Evolutionary conservation across 164 flowering plant genomes (phyloP).

Genomic region (Vitis cinerea): DNA sequence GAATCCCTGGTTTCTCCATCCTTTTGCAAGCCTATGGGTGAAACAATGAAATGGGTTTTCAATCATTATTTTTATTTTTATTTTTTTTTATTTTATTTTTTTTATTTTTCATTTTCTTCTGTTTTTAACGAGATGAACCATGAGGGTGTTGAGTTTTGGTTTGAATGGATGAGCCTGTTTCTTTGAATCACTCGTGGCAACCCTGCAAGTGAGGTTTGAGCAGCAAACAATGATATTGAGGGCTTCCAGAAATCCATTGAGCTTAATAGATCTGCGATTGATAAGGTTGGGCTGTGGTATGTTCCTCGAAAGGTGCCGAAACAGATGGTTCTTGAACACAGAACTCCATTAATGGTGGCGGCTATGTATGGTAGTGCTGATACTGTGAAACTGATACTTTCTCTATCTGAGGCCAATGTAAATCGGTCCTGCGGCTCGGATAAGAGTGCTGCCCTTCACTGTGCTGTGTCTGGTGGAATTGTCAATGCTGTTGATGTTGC

Average conservation of each 20-base stretch:
- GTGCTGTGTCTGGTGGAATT: conserved; percentile 60
- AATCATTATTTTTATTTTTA: too few relatives aligned
- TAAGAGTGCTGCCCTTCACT: conserved; percentile 55
- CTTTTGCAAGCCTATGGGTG: too few relatives aligned
- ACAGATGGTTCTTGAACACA: conserved; percentile 38
- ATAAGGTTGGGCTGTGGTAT: conserved; percentile 44
- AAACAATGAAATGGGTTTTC: too few relatives aligned
- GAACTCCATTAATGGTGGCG: conserved; percentile 60
- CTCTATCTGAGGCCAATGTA: conserved; percentile 32
- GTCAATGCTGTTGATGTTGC: conserved; percentile 32
- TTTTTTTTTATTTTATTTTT: too few relatives aligned
- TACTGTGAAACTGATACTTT: conserved; percentile 34
- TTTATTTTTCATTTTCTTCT: too few relatives aligned
- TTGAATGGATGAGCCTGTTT: too few relatives aligned
- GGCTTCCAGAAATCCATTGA: conserved; percentile 15
- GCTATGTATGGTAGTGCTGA: conserved; percentile 50
- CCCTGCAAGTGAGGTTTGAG: background rate
- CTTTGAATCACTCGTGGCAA: too few relatives aligned
- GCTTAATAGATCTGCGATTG: conserved; percentile 21
- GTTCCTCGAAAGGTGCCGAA: conserved; percentile 37
- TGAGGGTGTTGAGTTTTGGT: too few relatives aligned
- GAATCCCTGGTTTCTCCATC: too few relatives aligned
- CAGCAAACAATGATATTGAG: conserved; percentile 16
- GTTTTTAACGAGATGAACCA: too few relatives aligned
- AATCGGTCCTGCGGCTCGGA: conserved; percentile 35